Evolutionary conservation across 1,139 yeast genomes (phyloP), one percentile per base, ranked within the genome.

Genomic region (Kurtzmaniella natalensis): DNA sequence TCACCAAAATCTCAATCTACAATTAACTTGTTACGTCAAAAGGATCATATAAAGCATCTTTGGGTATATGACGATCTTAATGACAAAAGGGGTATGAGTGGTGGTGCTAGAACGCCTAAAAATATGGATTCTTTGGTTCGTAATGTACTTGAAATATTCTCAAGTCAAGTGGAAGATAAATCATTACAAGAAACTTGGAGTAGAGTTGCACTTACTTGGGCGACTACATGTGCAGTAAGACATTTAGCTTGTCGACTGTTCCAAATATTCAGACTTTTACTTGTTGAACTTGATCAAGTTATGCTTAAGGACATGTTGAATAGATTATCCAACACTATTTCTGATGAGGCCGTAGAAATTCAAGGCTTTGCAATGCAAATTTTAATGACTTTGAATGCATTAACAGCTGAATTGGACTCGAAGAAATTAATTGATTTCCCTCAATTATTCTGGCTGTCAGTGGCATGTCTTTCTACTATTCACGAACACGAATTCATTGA

Each of bases 341-440:
- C 96, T 1, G 99, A 94, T 55, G 86, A 80, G 27, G 78, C 88
- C 8, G 65, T 75, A 2, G 98, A 92, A 48, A 89, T 92, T 32
- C 98, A 92, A 58, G 96, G 96, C 1, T 94, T 94, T 59, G 83
- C 97, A 0, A 85, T 94, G 94, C 98, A 94, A 59, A 92, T 92
- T 37, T 63, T 94, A 42, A 89, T 89, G 96, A 92, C 98, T 0
- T 59, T 92, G 46, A 87, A 89, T 59, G 95, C 96, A 0, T 79
- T 88, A 13, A 83, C 94, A 1, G 94, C 95, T 0, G 94, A 87
- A 47, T 64, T 88, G 32, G 84, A 80, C 43, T 72, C 92, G 4
- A 86, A 76, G 29, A 83, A 85, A 43, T 62, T 92, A 41, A 81
- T 85, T 39, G 86, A 85, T 44, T 87, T 82, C 54, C 98, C 98